A percentile compares a stretch with the other conserved stretches of the same genome.
phyloP scores from a whole-genome alignment of 225 moss, liverwort and hornwort species.

The Sphagnum contortum region DNA sequence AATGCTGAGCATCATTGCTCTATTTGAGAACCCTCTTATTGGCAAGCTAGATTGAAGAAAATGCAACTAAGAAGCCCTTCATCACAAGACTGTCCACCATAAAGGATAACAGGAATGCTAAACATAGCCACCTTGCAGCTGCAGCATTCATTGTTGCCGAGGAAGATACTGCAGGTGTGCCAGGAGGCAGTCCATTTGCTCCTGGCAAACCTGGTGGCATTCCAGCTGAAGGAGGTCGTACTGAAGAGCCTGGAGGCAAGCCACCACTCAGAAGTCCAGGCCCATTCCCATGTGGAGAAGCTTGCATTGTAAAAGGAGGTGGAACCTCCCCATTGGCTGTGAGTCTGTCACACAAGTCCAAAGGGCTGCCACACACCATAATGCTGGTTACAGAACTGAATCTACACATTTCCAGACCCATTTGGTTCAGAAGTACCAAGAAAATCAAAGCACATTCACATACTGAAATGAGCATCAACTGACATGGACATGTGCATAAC shows the following conservation, averaged over 20 bases:
- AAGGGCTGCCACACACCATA: constrained; percentile 36
- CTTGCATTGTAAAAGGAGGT: constrained; percentile 41
- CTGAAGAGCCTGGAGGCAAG: constrained; percentile 31
- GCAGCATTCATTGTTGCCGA: constrained; percentile 54
- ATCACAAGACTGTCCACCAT: no score
- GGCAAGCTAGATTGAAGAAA: background rate
- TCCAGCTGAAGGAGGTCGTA: constrained; percentile 51
- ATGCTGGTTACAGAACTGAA: no score
- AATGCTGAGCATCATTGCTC: background rate
- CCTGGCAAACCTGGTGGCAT: constrained; percentile 38
- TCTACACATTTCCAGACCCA: no score
- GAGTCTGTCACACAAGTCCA: constrained; percentile 68
- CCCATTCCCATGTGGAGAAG: constrained; percentile 21
- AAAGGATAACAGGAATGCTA: background rate
- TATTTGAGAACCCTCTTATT: background rate
- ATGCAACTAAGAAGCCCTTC: no score
- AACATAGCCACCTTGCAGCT: constrained; percentile 45
- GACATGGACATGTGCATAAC: background rate
- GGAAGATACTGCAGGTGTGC: constrained; percentile 44
- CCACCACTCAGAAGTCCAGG: constrained; percentile 27
- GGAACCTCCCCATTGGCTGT: constrained; percentile 40
- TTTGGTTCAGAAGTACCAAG: background rate
- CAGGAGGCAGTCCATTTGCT: constrained; percentile 39
- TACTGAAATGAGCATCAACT: background rate
- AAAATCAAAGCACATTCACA: background rate